Evolutionary conservation across 2,329 filamentous ascomycete genomes (phyloP).

Genomic region (Pleomassaria siparia): DNA sequence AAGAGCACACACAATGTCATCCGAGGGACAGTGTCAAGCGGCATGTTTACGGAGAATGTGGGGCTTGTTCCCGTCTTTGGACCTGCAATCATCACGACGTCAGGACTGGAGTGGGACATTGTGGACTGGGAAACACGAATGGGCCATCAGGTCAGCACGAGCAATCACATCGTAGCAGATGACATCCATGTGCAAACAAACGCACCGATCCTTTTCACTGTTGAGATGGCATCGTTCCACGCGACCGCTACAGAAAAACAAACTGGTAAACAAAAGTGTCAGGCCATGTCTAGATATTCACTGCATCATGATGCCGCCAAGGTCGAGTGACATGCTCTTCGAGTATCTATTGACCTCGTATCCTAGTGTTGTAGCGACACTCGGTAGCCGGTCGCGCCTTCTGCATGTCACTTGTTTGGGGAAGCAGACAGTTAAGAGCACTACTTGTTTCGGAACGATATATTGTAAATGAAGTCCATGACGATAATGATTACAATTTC

Average conservation of each 20-base stretch:
- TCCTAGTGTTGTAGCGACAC: neutral
- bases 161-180: constrained; percentile 50
- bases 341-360: too few species aligned
- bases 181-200: constrained; percentile 44
- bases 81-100: constrained; percentile 75
- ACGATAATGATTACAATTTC: neutral
- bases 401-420: neutral
- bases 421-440: neutral
- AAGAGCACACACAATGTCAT: constrained; percentile 68
- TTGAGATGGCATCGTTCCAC: constrained; percentile 37
- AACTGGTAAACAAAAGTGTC: neutral
- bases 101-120: constrained; percentile 90
- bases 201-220: constrained; percentile 51
- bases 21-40: constrained; percentile 55
- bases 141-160: constrained; percentile 52
- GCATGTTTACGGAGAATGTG: constrained; percentile 72
- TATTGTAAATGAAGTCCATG: neutral
- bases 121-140: constrained; percentile 68
- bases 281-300: neutral
- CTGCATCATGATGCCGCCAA: too few species aligned
- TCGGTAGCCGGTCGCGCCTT: neutral
- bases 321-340: too few species aligned
- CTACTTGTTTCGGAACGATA: neutral
- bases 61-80: constrained; percentile 84
- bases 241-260: neutral